Base-by-base conservation (phyloP, 208 protist genomes). In the Borovskyia barvae region DNA sequence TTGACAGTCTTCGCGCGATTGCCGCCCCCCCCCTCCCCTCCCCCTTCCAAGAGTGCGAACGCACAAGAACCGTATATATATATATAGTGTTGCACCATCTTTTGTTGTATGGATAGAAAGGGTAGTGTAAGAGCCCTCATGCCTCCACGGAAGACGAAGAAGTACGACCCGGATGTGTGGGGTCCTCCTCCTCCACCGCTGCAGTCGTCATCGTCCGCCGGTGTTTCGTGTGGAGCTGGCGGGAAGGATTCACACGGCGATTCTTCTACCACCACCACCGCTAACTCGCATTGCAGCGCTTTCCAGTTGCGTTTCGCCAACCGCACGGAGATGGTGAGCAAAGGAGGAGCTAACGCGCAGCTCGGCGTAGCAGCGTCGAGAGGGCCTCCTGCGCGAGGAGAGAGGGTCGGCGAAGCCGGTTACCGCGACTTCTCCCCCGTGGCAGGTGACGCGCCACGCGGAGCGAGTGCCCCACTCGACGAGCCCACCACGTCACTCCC, bases 281-380 rank as follows among this genome's bases (percentile, higher is more conserved):
- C 54, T 1, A 6, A 12, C 11, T 19, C 33, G 55, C 12, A 42
- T 19, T 15, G 37, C 36, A 25, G 68, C 42, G 26, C 79, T 71
- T 94, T 94, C 41, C 66, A 78, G 53, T 57, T 72, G 29, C 82
- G 75, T 54, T 94, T 94, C 33, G 53, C 86, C 7, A 75, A 85
- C 53, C 60, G 75, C 8, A 75, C 74, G 7, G 57, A 75, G 49
- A 32, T 79, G 9, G 73, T 92, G 5, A 75, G 82, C 6, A 83
- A 78, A 42, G 76, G 82, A 20, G 82, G 77, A 15, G 70, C 33
- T 7, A 74, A 87, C 28, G 87, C 79, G 9, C 76, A 73, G 7
- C 51, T 72, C 22, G 49, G 58, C 33, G 33, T 55, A 9, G 32
- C 20, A 36, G 49, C 41, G n/a, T n/a, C n/a, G n/a, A n/a, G n/a